These are phyloP conservation scores for Trichoderma virens DNA, from an alignment of 495 filamentous ascomycete species.

Conservation along the genomic window DNA sequence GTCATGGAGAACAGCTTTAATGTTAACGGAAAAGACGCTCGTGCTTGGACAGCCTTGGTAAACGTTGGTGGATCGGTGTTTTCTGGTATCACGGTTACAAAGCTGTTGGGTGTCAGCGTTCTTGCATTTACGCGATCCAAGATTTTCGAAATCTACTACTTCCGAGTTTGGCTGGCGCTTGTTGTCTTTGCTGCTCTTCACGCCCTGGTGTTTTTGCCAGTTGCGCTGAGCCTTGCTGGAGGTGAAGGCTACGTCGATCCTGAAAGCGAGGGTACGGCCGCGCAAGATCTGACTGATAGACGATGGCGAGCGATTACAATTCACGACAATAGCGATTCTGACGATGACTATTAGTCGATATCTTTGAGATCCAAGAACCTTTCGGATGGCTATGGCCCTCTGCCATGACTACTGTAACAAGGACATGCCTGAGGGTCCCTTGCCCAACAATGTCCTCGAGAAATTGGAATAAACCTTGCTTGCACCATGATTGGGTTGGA, in stretches of 20 bases:
- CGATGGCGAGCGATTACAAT: slow-evolving; percentile 34
- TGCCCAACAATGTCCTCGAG: too few relatives aligned
- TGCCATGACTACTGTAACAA: not conserved
- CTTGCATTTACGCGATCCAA: slow-evolving; percentile 92
- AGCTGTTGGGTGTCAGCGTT: slow-evolving; percentile 84
- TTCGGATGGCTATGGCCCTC: not conserved
- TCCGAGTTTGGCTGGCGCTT: slow-evolving; percentile 88
- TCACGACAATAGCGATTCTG: slow-evolving; percentile 29
- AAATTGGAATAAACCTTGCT: too few relatives aligned
- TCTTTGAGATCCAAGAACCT: not conserved
- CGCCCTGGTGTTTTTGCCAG: slow-evolving; percentile 85
- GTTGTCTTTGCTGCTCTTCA: slow-evolving; percentile 84
- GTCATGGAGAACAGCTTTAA: slow-evolving; percentile 65
- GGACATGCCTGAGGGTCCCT: not conserved
- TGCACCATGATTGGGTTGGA: too few relatives aligned
- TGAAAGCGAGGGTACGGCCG: slow-evolving; percentile 73
- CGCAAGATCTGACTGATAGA: slow-evolving; percentile 63
- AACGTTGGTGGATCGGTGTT: slow-evolving; percentile 93
- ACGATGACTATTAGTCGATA: slow-evolving; percentile 25
- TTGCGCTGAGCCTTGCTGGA: slow-evolving; percentile 77
- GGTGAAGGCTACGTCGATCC: slow-evolving; percentile 83
- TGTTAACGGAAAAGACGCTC: slow-evolving; percentile 69
- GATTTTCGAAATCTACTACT: slow-evolving; percentile 99
- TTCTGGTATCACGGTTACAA: slow-evolving; percentile 92
- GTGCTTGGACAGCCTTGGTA: slow-evolving; percentile 84